Base-by-base conservation (phyloP, 345 rosid species). In the Melastoma malabathricum region DNA sequence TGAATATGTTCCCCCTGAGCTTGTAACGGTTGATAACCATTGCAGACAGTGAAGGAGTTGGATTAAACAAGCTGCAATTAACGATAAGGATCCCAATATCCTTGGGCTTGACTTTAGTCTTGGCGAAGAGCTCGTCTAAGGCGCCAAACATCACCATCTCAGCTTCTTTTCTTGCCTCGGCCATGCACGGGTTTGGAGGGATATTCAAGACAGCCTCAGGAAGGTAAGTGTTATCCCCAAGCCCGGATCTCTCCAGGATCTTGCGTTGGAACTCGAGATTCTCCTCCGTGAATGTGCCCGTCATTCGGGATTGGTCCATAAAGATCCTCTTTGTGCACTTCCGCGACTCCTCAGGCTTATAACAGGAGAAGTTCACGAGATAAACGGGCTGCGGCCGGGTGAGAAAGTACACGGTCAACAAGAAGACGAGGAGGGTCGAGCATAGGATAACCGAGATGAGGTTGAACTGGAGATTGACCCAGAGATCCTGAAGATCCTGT, bases 301-400 rank as follows among this genome's bases (percentile, higher is more conserved):
- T 15, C 54, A 63, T 46, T 29, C 51, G 49, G 18, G 72, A 68
- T 27, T 55, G 72, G 48, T 68, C 72, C 68, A 68, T 68, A 54
- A 63, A 68, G 43, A 50, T 50, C 64, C 54, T 68, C 51, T 68
- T 68, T 1, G 72, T 58, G 58, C 72, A 68, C 51, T 54, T 63
- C 22, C 61, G 72, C 17, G 68, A 9, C 15, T 68, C 72, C 8
- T 58, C 68, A 8, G 72, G 61, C 54, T 68, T 63, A 58, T 68
- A 68, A 57, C 72, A 68, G n/a, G 72, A 55, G 46, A 68, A 68
- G 51, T 68, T 52, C 13, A 68, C 72, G 2, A 68, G 72, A 54
- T 63, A 68, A 4, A 62, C 72, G 19, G 64, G 68, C 10, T 64
- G 68, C 17, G 64, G 72, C n/a, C 60, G 60, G 38, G 60, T 57